Evolutionary conservation across 495 filamentous ascomycete genomes (phyloP).

Genomic region (Podospora appendiculata): DNA sequence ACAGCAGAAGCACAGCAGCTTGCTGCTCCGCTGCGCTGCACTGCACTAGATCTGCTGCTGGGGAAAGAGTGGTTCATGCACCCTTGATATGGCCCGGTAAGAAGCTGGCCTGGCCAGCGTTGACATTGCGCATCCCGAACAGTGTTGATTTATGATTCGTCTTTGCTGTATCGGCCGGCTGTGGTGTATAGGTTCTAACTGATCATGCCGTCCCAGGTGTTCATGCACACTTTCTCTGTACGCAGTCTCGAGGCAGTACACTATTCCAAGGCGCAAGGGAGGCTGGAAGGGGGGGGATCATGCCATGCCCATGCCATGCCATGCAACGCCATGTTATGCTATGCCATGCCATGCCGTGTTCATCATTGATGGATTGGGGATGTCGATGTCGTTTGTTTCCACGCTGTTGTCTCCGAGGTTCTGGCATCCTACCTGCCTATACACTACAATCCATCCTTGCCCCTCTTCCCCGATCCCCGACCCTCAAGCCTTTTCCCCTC

Average conservation of each 20-base stretch:
- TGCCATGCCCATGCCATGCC: background rate
- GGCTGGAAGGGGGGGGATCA: background rate
- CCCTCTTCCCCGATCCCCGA: background rate
- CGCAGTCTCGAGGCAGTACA: too few species aligned
- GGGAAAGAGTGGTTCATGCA: background rate
- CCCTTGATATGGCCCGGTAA: background rate
- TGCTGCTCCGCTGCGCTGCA: too few species aligned
- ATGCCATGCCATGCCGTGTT: conserved; percentile 3
- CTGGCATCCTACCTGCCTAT: background rate
- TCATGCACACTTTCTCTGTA: background rate
- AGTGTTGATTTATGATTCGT: background rate
- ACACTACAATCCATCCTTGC: background rate
- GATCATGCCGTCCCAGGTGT: background rate
- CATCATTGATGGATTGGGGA: background rate
- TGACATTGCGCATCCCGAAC: background rate
- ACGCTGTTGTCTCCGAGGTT: background rate
- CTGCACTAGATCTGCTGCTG: background rate
- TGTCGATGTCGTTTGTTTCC: background rate
- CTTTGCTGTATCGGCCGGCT: too few species aligned
- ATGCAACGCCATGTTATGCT: too few species aligned
- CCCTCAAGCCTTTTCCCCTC: too few species aligned
- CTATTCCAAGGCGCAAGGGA: background rate
- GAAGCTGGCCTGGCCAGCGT: background rate
- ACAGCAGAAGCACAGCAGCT: too few species aligned
- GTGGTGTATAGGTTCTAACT: background rate